A percentile compares a stretch with the other conserved stretches of the same genome.
These are phyloP conservation scores for Arthrobotrys entomopaga DNA, from an alignment of 2,329 filamentous ascomycete genomes.

Conservation along the genomic window DNA sequence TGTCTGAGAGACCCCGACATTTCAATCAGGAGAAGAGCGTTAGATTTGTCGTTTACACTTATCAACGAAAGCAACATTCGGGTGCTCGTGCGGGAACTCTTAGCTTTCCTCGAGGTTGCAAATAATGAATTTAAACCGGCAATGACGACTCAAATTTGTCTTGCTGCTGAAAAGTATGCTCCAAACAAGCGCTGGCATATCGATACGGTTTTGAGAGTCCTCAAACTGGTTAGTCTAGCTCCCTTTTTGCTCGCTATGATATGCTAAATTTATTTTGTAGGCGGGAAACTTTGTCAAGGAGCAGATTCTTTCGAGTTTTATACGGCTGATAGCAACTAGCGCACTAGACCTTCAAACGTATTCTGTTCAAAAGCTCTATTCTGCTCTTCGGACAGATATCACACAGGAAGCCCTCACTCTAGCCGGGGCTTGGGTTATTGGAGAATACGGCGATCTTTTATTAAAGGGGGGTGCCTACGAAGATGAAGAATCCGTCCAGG, in stretches of 20 bases:
- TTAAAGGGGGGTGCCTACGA: constrained; percentile 90
- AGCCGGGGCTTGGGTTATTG: constrained; percentile 95
- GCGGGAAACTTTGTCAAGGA: constrained; percentile 98
- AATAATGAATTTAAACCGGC: constrained; percentile 99
- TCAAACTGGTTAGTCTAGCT: constrained; percentile 71
- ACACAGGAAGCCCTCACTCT: constrained; percentile 95
- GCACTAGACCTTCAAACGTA: constrained; percentile 96
- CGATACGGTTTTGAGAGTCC: constrained; percentile 93
- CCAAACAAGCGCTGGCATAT: constrained; percentile 99
- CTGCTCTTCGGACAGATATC: constrained; percentile 91
- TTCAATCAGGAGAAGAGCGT: constrained; percentile 91
- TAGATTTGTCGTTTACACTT: constrained; percentile 96
- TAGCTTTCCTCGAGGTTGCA: constrained; percentile 95
- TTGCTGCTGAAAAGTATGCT: constrained; percentile 93
- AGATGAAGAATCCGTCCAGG: constrained; percentile 79
- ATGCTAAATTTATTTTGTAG: constrained; percentile 30
- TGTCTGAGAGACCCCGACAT: constrained; percentile 97
- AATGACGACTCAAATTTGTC: constrained; percentile 97
- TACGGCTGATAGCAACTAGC: constrained; percentile 86
- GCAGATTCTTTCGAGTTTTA: constrained; percentile 95
- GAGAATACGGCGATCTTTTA: constrained; percentile 93
- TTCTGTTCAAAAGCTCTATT: constrained; percentile 92
- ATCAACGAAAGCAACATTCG: constrained; percentile 98
- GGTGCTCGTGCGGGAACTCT: constrained; percentile 87
- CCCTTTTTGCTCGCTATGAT: constrained; percentile 54